Conservation (phyloP, 2,329 filamentous ascomycete species). For the Stachybotrys chlorohalonatus region DNA sequence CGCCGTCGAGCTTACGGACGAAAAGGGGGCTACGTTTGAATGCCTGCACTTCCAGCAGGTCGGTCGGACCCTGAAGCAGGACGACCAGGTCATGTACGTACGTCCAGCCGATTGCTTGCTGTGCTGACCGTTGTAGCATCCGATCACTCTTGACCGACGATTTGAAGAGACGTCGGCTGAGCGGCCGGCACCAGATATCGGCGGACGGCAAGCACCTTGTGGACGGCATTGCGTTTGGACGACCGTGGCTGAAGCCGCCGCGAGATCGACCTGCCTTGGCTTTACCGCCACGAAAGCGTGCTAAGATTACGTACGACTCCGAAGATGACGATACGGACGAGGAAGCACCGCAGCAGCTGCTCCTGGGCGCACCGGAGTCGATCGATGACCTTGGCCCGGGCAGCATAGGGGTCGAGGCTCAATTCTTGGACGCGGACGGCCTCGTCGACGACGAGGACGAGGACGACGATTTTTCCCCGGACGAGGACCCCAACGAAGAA, state of each 20-base stretch:
- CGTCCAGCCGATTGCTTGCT: not conserved
- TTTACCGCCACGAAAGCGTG: conserved; percentile 67
- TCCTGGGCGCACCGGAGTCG: conserved; percentile 21
- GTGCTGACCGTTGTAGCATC: conserved; percentile 44
- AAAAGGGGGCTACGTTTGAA: conserved; percentile 59
- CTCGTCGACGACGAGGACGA: conserved; percentile 7
- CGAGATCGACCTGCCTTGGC: conserved; percentile 55
- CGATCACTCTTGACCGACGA: conserved; percentile 70
- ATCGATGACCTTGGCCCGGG: conserved; percentile 5
- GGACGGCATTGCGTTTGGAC: conserved; percentile 79
- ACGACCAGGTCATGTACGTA: conserved; percentile 72
- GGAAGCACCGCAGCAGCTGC: conserved; percentile 12
- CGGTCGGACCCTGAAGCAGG: conserved; percentile 62
- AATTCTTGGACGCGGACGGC: conserved; percentile 12
- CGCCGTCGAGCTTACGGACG: conserved; percentile 60
- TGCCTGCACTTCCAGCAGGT: conserved; percentile 79
- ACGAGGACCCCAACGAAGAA: conserved; percentile 12
- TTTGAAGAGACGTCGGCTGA: conserved; percentile 60
- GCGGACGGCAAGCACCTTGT: conserved; percentile 69
- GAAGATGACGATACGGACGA: conserved; percentile 25
- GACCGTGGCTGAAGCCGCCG: conserved; percentile 53
- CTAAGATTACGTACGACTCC: conserved; percentile 36
- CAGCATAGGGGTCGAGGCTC: conserved; percentile 9
- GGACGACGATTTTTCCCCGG: conserved; percentile 19
- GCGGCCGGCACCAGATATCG: conserved; percentile 75